Base-by-base conservation (phyloP, 208 protist species). In the Angomonas ambiguus region DNA sequence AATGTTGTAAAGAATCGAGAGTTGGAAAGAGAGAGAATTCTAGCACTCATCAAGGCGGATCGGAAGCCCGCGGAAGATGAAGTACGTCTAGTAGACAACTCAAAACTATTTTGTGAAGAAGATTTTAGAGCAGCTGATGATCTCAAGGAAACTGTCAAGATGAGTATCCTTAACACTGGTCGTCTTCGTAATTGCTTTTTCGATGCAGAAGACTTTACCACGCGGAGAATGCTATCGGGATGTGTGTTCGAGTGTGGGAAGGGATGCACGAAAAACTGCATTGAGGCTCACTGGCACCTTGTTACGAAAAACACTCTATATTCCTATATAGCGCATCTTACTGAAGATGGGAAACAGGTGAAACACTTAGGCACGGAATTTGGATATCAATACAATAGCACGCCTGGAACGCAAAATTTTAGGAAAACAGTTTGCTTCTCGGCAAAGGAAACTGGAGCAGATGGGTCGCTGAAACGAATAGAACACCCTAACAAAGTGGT, bases 281-380 rank as follows among this genome's bases (percentile, higher is more conserved):
- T 95, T 27, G 87, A 95, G 57, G 86, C 78, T 0, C 90, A 95
- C 69, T 95, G 90, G 87, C 90, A 95, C 71, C 67, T 93, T 30
- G 66, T 85, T 30, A 78, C 79, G 0, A 75, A 84, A 18, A 86
- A 82, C 53, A 67, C 88, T 2, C 16, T 95, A 10, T 95, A 95
- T 64, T 66, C 83, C 10, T 85, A 83, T 68, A 53, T 93, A 0
- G 87, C 85, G 0, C 90, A 95, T 62, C 64, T 95, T 28, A 81
- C 76, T 28, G 22, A 67, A 0, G 90, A 95, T 70, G 90, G 77
- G 2, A 76, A 71, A 4, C 33, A 34, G 32, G 48, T 88, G 3
- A 48, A 88, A 11, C 89, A 95, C 56, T 41, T 91, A 2, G 89
- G 89, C 24, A 56, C 76, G 0, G 89, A 95, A 63, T 78, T 91